These are phyloP conservation scores for Apiospora malaysiana DNA, from an alignment of 2,329 filamentous ascomycete species.

Conservation along the genomic window DNA sequence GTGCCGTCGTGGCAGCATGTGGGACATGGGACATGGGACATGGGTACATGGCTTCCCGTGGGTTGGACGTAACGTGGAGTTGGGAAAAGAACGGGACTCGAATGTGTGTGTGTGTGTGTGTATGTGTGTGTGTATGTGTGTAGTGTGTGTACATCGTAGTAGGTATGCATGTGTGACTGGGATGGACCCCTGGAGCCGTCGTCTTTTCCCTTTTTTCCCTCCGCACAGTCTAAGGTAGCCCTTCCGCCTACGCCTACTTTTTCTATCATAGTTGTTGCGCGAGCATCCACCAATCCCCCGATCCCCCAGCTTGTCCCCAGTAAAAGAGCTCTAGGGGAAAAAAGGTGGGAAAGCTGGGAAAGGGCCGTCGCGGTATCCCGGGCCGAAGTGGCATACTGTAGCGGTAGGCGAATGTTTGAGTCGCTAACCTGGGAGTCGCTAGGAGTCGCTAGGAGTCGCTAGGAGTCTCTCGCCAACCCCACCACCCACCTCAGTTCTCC, in stretches of 20 bases:
- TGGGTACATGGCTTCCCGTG: background rate
- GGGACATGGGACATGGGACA: too few relatives aligned
- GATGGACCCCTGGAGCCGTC: background rate
- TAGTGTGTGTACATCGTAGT: too few relatives aligned
- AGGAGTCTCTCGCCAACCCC: background rate
- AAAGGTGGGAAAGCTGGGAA: conserved; percentile 9
- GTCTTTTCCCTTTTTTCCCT: conserved; percentile 1
- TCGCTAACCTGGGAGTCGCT: too few relatives aligned
- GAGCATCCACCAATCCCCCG: too few relatives aligned
- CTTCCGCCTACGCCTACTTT: background rate
- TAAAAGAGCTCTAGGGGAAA: background rate
- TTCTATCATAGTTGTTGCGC: background rate
- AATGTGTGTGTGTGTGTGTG: too few relatives aligned
- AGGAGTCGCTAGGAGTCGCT: too few relatives aligned
- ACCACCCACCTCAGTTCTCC: background rate
- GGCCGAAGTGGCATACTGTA: conserved; percentile 40
- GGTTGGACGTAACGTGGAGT: background rate
- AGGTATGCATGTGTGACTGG: conserved; percentile 4
- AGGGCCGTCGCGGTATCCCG: conserved; percentile 37
- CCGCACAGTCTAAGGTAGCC: background rate
- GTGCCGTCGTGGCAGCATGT: background rate
- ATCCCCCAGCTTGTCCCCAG: background rate
- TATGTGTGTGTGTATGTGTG: too few relatives aligned
- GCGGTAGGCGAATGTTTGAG: background rate
- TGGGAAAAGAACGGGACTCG: background rate